Conservation (phyloP, 2,329 filamentous ascomycete species). For the Pochonia chlamydosporia region DNA sequence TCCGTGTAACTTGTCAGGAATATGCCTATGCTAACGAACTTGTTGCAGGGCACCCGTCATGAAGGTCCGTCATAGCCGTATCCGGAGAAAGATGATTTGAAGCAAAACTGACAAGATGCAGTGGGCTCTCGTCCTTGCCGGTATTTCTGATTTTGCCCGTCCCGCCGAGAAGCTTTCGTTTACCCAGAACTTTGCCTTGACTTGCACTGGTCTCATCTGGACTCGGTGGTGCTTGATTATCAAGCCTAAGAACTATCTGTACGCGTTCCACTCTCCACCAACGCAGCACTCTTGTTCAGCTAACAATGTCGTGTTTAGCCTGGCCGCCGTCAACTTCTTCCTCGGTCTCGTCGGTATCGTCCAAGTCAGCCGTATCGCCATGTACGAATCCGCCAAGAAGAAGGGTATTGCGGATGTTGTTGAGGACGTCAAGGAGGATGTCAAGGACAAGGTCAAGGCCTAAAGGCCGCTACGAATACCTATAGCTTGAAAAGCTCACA, state of each 20-base stretch:
- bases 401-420: conserved; percentile 27
- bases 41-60: conserved; percentile 78
- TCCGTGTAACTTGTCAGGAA: neutral
- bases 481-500: neutral
- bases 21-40: conserved; percentile 16
- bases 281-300: no score
- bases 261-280: conserved; percentile 26
- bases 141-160: conserved; percentile 84
- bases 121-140: conserved; percentile 91
- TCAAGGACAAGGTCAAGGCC: conserved; percentile 25
- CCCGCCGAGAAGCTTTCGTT: conserved; percentile 89
- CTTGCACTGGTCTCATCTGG: conserved; percentile 92
- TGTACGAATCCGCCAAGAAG: conserved; percentile 59
- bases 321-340: conserved; percentile 98
- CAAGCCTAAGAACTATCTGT: conserved; percentile 87
- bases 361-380: conserved; percentile 72
- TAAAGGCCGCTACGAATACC: conserved; percentile 13
- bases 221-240: conserved; percentile 98
- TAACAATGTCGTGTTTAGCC: conserved; percentile 39
- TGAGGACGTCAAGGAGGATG: conserved; percentile 36
- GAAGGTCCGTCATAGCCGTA: conserved; percentile 45
- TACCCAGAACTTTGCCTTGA: conserved; percentile 86
- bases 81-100: no score
- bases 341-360: conserved; percentile 80
- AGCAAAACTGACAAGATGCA: conserved; percentile 25